Conservation (phyloP, 2,329 filamentous ascomycete species). For the Purpureocillium takamizusanense region DNA sequence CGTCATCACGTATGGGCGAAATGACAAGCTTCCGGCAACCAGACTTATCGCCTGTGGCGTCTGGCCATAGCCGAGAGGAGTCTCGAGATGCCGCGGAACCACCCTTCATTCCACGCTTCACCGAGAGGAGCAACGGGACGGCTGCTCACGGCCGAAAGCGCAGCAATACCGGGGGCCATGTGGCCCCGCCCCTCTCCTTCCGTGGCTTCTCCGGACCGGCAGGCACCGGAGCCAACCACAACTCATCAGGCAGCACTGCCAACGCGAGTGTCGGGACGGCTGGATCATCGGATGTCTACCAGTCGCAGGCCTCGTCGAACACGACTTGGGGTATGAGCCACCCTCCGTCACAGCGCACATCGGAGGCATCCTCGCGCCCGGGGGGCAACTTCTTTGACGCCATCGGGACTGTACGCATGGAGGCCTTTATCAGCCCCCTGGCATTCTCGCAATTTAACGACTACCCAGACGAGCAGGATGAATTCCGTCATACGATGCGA, state of each 20-base stretch:
- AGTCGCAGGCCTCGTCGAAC: constrained; percentile 40
- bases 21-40: constrained; percentile 25
- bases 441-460: constrained; percentile 39
- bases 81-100: constrained; percentile 59
- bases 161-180: constrained; percentile 77
- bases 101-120: constrained; percentile 62
- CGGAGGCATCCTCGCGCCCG: constrained; percentile 43
- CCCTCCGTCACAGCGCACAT: constrained; percentile 39
- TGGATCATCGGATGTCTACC: constrained; percentile 52
- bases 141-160: constrained; percentile 68
- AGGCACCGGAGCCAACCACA: constrained; percentile 31
- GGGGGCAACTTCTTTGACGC: constrained; percentile 68
- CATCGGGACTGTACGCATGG: constrained; percentile 89
- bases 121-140: constrained; percentile 41
- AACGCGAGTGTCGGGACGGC: constrained; percentile 48
- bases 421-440: constrained; percentile 76
- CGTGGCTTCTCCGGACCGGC: constrained; percentile 63
- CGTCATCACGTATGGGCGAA: constrained; percentile 27
- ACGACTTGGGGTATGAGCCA: constrained; percentile 36
- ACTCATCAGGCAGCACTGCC: constrained; percentile 46
- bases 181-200: constrained; percentile 62
- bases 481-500: constrained; percentile 36
- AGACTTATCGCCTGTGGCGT: constrained; percentile 28
- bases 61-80: constrained; percentile 33
- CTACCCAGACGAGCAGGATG: constrained; percentile 39